Evolutionary conservation across 1,284 basidiomycete species (phyloP).

Genomic region (Ceratobasidium theobromae): DNA sequence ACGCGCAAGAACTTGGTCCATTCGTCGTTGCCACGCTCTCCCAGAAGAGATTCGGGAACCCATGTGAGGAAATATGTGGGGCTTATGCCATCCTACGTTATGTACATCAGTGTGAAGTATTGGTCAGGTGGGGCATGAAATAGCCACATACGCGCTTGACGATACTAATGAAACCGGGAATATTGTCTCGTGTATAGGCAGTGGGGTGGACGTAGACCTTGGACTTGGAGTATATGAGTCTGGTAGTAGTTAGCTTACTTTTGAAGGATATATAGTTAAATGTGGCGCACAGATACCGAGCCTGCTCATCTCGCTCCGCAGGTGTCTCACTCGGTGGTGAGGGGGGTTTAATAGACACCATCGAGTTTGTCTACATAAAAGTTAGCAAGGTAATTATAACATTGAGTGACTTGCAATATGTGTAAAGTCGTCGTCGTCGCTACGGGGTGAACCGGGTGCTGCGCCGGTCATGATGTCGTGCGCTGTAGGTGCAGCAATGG

Average conservation of each 20-base stretch:
- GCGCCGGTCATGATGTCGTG: conserved; percentile 23
- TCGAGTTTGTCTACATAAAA: conserved; percentile 3
- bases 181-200: conserved; percentile 87
- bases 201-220: conserved; percentile 95
- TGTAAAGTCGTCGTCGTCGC: conserved; percentile 26
- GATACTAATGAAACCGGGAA: conserved; percentile 86
- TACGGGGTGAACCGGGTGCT: conserved; percentile 19
- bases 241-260: conserved; percentile 36
- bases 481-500: not conserved
- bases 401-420: not conserved
- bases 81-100: conserved; percentile 63
- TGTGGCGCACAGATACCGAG: conserved; percentile 2
- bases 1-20: conserved; percentile 85
- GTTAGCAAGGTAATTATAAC: not conserved
- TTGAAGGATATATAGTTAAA: not conserved
- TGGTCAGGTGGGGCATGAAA: conserved; percentile 23
- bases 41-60: conserved; percentile 79
- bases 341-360: conserved; percentile 25
- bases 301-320: conserved; percentile 24
- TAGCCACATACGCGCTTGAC: conserved; percentile 68
- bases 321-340: conserved; percentile 4
- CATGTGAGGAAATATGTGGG: conserved; percentile 77
- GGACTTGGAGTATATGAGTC: conserved; percentile 83
- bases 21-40: conserved; percentile 72
- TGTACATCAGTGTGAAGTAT: not conserved